A percentile compares a stretch with the other conserved stretches of the same genome.
phyloP scores from a whole-genome alignment of 2,329 filamentous ascomycete species.

The Stachybotrys echinatus region DNA sequence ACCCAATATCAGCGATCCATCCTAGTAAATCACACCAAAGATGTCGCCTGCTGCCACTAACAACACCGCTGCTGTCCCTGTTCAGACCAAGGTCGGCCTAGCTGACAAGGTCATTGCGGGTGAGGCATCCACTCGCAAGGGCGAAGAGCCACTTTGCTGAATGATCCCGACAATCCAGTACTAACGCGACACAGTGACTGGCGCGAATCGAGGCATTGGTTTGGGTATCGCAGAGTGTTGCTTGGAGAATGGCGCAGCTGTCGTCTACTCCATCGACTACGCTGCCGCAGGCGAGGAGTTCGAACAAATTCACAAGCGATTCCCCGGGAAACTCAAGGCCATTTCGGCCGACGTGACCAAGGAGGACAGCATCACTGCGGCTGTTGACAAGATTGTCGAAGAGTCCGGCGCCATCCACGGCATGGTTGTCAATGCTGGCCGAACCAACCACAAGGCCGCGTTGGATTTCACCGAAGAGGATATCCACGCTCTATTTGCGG shows the following conservation, averaged over 20 bases:
- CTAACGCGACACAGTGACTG: too few species aligned
- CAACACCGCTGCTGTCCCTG: too few species aligned
- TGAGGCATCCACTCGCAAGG: too few species aligned
- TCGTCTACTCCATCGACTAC: not conserved
- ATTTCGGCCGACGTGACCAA: slow-evolving; percentile 41
- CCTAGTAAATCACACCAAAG: too few species aligned
- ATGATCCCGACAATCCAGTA: too few species aligned
- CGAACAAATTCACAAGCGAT: slow-evolving; percentile 16
- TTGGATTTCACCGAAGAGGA: slow-evolving; percentile 30
- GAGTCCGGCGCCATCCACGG: slow-evolving; percentile 39
- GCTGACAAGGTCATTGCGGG: too few species aligned
- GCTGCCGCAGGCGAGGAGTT: not conserved
- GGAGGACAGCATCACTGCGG: slow-evolving; percentile 35
- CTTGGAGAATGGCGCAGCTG: not conserved
- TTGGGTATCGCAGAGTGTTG: slow-evolving; percentile 5
- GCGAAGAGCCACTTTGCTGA: too few species aligned
- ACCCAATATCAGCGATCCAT: too few species aligned
- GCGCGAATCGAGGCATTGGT: too few species aligned
- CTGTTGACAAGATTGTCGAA: slow-evolving; percentile 36
- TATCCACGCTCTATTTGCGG: slow-evolving; percentile 17
- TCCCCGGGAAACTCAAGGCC: slow-evolving; percentile 31
- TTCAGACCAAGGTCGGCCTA: too few species aligned
- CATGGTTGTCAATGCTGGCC: slow-evolving; percentile 44
- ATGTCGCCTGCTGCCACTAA: too few species aligned
- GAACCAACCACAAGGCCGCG: slow-evolving; percentile 44